Percentiles rank a stretch among this genome's conserved stretches.
Conservation (phyloP, 345 rosid genomes). For the Syzygium grande region DNA sequence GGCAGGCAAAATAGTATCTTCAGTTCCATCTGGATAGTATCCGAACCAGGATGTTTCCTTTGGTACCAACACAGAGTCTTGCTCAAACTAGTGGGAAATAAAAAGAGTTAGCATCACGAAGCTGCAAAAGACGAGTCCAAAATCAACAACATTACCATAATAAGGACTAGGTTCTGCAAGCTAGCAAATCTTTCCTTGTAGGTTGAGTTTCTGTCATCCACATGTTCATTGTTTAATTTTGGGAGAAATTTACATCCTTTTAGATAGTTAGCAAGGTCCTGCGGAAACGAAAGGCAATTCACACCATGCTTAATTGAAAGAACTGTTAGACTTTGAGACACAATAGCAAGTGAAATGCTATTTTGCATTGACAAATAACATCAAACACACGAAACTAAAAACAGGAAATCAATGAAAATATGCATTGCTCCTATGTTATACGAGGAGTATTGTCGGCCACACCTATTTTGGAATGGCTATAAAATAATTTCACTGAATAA, state of each 20-base stretch:
- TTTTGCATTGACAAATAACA: not conserved
- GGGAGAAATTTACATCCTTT: conserved; percentile 76
- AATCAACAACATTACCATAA: conserved; percentile 32
- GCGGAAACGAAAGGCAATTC: not conserved
- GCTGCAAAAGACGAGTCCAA: not conserved
- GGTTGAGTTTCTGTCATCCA: conserved; percentile 40
- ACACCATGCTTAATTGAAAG: not conserved
- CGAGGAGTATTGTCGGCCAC: rapidly evolving
- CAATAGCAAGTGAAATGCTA: not conserved
- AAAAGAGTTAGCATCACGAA: not conserved
- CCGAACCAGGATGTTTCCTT: conserved; percentile 89
- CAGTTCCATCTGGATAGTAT: conserved; percentile 68
- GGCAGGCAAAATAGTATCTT: conserved; percentile 41
- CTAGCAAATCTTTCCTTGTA: conserved; percentile 66
- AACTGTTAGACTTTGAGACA: not conserved
- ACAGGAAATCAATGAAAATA: not conserved
- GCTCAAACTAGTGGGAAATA: conserved; percentile 51
- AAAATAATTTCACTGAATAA: not conserved
- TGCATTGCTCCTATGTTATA: not conserved
- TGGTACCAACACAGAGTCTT: conserved; percentile 67
- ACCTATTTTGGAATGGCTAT: not conserved
- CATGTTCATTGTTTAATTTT: conserved; percentile 58
- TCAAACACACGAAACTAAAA: not conserved
- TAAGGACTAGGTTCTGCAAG: conserved; percentile 73
- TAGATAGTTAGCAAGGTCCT: conserved; percentile 39